Evolutionary conservation across 805 yeast species (phyloP).

Genomic region (Jamesozyma rosinii): DNA sequence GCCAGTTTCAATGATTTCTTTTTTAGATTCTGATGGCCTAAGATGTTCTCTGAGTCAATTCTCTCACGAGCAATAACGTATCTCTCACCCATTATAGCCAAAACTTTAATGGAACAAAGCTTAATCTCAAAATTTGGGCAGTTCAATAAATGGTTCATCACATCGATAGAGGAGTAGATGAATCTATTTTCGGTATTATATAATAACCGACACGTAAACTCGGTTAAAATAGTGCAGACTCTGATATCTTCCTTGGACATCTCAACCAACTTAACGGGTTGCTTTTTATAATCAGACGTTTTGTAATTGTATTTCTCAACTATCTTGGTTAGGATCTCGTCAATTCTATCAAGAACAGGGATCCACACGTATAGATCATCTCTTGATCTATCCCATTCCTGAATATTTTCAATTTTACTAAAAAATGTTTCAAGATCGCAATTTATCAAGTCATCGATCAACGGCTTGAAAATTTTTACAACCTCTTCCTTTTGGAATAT

Average conservation of each 20-base stretch:
- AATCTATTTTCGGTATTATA: slow-evolving; percentile 61
- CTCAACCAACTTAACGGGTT: slow-evolving; percentile 38
- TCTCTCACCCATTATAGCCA: slow-evolving; percentile 52
- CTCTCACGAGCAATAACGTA: slow-evolving; percentile 36
- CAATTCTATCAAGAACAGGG: slow-evolving; percentile 65
- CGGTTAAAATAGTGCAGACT: slow-evolving; percentile 43
- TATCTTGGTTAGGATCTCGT: slow-evolving; percentile 47
- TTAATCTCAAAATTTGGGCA: slow-evolving; percentile 53
- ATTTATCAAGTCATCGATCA: slow-evolving; percentile 32
- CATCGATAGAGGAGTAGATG: slow-evolving; percentile 57
- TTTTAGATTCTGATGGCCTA: slow-evolving; percentile 30
- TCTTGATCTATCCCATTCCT: slow-evolving; percentile 52
- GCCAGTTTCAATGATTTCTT: slow-evolving; percentile 46
- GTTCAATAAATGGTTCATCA: slow-evolving; percentile 48
- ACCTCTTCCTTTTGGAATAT: slow-evolving; percentile 39
- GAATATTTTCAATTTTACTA: slow-evolving; percentile 29
- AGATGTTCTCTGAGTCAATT: slow-evolving; percentile 18
- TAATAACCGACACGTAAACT: slow-evolving; percentile 53
- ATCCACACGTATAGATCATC: slow-evolving; percentile 73
- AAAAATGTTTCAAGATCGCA: slow-evolving; percentile 37
- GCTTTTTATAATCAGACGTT: slow-evolving; percentile 33
- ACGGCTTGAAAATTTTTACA: slow-evolving; percentile 27
- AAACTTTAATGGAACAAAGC: slow-evolving; percentile 50
- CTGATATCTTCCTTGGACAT: slow-evolving; percentile 40
- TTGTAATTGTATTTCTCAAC: slow-evolving; percentile 41